These are phyloP conservation scores for Aspergillus latus DNA, from an alignment of 2,329 filamentous ascomycete species.

Conservation along the genomic window DNA sequence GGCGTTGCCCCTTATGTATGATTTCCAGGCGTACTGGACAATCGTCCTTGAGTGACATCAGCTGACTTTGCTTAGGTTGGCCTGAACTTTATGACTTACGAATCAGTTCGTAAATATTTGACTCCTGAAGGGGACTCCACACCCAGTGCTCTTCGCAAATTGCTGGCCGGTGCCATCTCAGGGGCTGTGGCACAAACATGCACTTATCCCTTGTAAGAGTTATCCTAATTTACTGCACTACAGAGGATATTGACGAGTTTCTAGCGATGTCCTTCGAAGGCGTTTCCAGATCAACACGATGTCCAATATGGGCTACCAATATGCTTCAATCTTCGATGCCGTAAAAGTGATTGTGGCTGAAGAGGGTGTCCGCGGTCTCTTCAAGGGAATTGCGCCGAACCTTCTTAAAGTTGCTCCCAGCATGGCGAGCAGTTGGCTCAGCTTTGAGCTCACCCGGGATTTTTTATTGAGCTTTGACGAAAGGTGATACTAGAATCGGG, in stretches of 20 bases:
- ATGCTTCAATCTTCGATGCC: conserved; percentile 82
- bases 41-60: not conserved
- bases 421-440: conserved; percentile 98
- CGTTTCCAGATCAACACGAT: conserved; percentile 99
- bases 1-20: conserved; percentile 89
- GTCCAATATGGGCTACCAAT: conserved; percentile 96
- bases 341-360: conserved; percentile 76
- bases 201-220: conserved; percentile 90
- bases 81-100: conserved; percentile 98
- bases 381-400: conserved; percentile 95
- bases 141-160: conserved; percentile 74
- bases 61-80: conserved; percentile 63
- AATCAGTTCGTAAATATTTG: conserved; percentile 77
- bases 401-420: conserved; percentile 95
- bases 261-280: conserved; percentile 82
- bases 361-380: conserved; percentile 81
- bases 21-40: not conserved
- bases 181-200: conserved; percentile 95
- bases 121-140: conserved; percentile 87
- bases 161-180: conserved; percentile 88
- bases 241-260: conserved; percentile 12
- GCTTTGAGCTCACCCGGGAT: conserved; percentile 91
- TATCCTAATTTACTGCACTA: not conserved
- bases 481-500: conserved; percentile 14
- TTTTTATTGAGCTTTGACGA: conserved; percentile 65